phyloP scores from a whole-genome alignment of 2,329 filamentous ascomycete genomes.

The Lomentospora prolificans region DNA sequence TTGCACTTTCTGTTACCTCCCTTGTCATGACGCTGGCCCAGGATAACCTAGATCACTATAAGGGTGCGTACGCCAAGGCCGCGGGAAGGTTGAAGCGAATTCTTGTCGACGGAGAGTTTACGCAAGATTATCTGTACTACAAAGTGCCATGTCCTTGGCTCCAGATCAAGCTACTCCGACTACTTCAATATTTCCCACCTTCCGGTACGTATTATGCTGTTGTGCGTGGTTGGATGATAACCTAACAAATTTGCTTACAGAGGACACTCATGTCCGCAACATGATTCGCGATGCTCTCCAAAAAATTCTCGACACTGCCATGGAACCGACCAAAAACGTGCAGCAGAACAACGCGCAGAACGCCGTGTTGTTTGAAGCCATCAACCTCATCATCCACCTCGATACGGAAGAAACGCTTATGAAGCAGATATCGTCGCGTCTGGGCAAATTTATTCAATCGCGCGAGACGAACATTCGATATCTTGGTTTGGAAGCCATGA shows the following conservation, averaged over 20 bases:
- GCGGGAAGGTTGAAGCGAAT: slow-evolving; percentile 83
- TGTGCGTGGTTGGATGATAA: slow-evolving; percentile 15
- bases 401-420: slow-evolving; percentile 91
- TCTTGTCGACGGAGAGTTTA: slow-evolving; percentile 80
- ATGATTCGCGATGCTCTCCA: slow-evolving; percentile 88
- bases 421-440: slow-evolving; percentile 83
- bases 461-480: slow-evolving; percentile 96
- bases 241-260: slow-evolving; percentile 30
- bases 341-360: slow-evolving; percentile 99
- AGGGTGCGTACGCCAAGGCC: slow-evolving; percentile 87
- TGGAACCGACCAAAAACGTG: slow-evolving; percentile 95
- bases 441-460: slow-evolving; percentile 94
- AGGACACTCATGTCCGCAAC: slow-evolving; percentile 83
- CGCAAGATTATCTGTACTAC: slow-evolving; percentile 92
- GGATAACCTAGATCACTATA: slow-evolving; percentile 90
- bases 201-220: slow-evolving; percentile 51
- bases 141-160: slow-evolving; percentile 99
- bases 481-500: slow-evolving; percentile 93
- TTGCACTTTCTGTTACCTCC: slow-evolving; percentile 90
- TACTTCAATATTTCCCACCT: slow-evolving; percentile 93
- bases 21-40: slow-evolving; percentile 90
- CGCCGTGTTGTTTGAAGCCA: slow-evolving; percentile 93
- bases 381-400: slow-evolving; percentile 95
- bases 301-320: slow-evolving; percentile 80
- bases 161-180: slow-evolving; percentile 82